Percentiles rank a stretch among this genome's conserved stretches.
These are phyloP conservation scores for Cercospora sp. DNA, from an alignment of 2,329 filamentous ascomycete species.

Conservation along the genomic window DNA sequence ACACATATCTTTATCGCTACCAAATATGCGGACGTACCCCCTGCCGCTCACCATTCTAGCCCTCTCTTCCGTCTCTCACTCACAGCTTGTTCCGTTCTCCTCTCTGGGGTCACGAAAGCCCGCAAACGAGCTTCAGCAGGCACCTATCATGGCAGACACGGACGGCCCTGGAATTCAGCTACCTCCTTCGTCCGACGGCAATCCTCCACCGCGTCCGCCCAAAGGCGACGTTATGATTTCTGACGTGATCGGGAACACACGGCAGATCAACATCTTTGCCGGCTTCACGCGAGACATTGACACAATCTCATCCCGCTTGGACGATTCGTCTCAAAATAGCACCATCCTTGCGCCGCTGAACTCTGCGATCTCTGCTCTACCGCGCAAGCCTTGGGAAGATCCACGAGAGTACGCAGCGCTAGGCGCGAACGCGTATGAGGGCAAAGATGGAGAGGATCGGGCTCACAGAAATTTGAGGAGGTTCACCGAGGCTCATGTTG, in stretches of 20 bases:
- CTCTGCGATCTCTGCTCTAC: conserved; percentile 71
- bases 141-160: conserved; percentile 28
- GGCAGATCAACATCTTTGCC: conserved; percentile 80
- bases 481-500: conserved; percentile 85
- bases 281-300: conserved; percentile 75
- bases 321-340: conserved; percentile 66
- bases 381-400: conserved; percentile 84
- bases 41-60: conserved; percentile 21
- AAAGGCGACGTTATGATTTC: conserved; percentile 64
- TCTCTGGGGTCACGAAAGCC: not conserved
- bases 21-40: conserved; percentile 5
- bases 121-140: conserved; percentile 19
- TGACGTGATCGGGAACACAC: conserved; percentile 78
- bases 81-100: conserved; percentile 7
- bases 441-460: conserved; percentile 69
- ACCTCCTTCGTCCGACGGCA: conserved; percentile 20
- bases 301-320: conserved; percentile 66
- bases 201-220: conserved; percentile 14
- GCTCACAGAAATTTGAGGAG: conserved; percentile 72
- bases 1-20: not conserved
- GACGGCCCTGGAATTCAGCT: conserved; percentile 30
- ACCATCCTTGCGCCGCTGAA: conserved; percentile 89
- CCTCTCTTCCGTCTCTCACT: conserved; percentile 16
- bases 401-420: conserved; percentile 68
- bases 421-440: conserved; percentile 73